Base-by-base conservation (phyloP, 2,329 filamentous ascomycete species). In the Lasiodiplodia citricola region DNA sequence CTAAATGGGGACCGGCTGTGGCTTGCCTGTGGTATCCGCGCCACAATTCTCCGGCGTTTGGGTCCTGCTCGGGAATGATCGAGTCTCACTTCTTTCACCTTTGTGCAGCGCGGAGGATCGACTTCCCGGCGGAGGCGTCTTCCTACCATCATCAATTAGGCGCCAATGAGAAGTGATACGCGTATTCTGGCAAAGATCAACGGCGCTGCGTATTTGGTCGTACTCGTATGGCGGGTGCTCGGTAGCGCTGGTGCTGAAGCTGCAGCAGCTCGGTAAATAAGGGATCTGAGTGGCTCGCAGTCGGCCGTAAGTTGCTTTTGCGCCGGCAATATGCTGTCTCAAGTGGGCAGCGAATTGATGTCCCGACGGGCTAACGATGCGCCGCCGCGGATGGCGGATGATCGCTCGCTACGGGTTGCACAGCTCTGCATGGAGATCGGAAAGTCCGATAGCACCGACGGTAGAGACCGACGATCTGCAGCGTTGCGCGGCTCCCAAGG, bases 391-490 rank as follows among this genome's bases (percentile, higher is more conserved):
- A 44, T 50, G 8, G 35, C 60, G 60, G 60, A 64, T 64, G 60
- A 64, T 64, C 60, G 60, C 60, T 64, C 60, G 60, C 60, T 37
- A 21, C 28, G 44, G 60, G 28, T 52, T 64, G 60, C 60, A 52
- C 44, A 38, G 60, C 60, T 47, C 16, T 2, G 2, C 13, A 44
- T 16, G 57, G 57, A 62, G 57, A 50, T 51, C 57, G 57, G 57
- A 35, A 62, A 50, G 38, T 35, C 57, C 57, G 38, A 14, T n/a
- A 47, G 16, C 25, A 23, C 47, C 37, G 41, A 16, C 35, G 41
- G 13, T 44, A 21, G 44, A 64, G 60, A 52, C 37, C 37, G 44
- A 47, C 14, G 44, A 64, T 52, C 44, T 52, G 60, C 60, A 44
- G 57, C n/a, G 58, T 31, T 35, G 58, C 41, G 41, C 41, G 11